Conservation (phyloP, 371 early-diverging fungal genomes). For the Nosema muscidifuracis region DNA sequence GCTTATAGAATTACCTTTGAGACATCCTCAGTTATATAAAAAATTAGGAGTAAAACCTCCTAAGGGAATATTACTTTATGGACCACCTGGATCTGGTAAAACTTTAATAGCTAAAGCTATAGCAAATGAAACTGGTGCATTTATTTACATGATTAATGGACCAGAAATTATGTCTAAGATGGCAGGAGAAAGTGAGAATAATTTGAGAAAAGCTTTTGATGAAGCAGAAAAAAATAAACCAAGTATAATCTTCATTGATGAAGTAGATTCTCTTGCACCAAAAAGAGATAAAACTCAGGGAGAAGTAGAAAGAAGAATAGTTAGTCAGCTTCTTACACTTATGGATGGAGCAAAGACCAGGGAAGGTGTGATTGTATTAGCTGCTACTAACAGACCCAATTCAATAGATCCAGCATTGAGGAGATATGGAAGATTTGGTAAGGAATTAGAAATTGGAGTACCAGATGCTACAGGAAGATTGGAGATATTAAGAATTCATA, state of each 20-base stretch:
- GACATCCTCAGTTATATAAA: slow-evolving; percentile 93
- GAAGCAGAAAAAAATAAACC: slow-evolving; percentile 93
- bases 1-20: slow-evolving; percentile 90
- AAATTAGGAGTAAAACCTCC: slow-evolving; percentile 97
- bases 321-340: slow-evolving; percentile 91
- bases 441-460: slow-evolving; percentile 97
- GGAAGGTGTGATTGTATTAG: slow-evolving; percentile 88
- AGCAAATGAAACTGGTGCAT: slow-evolving; percentile 83
- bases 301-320: slow-evolving; percentile 96
- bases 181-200: slow-evolving; percentile 95
- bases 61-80: slow-evolving; percentile 75
- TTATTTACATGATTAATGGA: slow-evolving; percentile 92
- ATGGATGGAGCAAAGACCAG: slow-evolving; percentile 98
- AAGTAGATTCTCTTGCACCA: slow-evolving; percentile 97
- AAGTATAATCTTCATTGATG: slow-evolving; percentile 95
- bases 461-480: slow-evolving; percentile 96
- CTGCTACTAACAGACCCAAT: slow-evolving; percentile 96
- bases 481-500: slow-evolving; percentile 95
- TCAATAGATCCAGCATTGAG: slow-evolving; percentile 87
- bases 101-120: slow-evolving; percentile 88
- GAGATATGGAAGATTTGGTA: slow-evolving; percentile 93
- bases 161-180: slow-evolving; percentile 99
- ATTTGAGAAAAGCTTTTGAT: slow-evolving; percentile 93
- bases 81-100: slow-evolving; percentile 95
- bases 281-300: slow-evolving; percentile 99